phyloP scores from a whole-genome alignment of 768 basidiomycete species.

The Candolleomyces eurysporus region DNA sequence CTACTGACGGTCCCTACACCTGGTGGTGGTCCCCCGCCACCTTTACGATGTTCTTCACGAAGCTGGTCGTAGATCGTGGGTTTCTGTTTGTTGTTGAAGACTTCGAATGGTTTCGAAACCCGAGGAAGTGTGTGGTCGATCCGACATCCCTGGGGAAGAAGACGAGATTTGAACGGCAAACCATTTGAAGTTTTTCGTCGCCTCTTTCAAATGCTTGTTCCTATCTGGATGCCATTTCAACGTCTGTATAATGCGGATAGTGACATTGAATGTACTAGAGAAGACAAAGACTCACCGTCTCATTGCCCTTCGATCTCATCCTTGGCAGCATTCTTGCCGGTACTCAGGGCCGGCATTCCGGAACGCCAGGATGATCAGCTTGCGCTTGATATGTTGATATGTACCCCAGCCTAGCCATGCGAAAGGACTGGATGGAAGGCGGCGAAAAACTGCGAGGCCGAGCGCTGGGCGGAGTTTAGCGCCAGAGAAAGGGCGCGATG shows the following conservation, averaged over 20 bases:
- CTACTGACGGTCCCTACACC: constrained; percentile 46
- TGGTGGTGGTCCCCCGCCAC: constrained; percentile 53
- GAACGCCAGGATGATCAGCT: too few relatives aligned
- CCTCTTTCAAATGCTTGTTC: constrained; percentile 81
- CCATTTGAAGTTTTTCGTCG: constrained; percentile 90
- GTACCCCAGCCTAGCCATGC: too few relatives aligned
- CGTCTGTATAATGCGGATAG: constrained; percentile 42
- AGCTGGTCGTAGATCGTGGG: constrained; percentile 88
- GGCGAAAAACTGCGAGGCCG: too few relatives aligned
- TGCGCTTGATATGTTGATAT: too few relatives aligned
- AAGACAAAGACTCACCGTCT: constrained; percentile 57
- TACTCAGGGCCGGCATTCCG: constrained; percentile 40
- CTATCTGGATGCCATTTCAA: constrained; percentile 96
- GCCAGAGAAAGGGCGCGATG: too few relatives aligned
- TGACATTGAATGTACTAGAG: constrained; percentile 3
- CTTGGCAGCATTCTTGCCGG: constrained; percentile 69
- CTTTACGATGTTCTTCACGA: constrained; percentile 93
- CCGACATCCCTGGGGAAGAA: not conserved
- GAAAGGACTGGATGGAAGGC: too few relatives aligned
- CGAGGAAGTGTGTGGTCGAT: not conserved
- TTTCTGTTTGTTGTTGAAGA: constrained; percentile 84
- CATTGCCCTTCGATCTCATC: constrained; percentile 93
- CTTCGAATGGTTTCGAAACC: constrained; percentile 96
- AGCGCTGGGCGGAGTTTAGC: too few relatives aligned
- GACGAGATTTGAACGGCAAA: constrained; percentile 33